Conservation (phyloP, 1,284 basidiomycete genomes). For the Xanthoconium separans region DNA sequence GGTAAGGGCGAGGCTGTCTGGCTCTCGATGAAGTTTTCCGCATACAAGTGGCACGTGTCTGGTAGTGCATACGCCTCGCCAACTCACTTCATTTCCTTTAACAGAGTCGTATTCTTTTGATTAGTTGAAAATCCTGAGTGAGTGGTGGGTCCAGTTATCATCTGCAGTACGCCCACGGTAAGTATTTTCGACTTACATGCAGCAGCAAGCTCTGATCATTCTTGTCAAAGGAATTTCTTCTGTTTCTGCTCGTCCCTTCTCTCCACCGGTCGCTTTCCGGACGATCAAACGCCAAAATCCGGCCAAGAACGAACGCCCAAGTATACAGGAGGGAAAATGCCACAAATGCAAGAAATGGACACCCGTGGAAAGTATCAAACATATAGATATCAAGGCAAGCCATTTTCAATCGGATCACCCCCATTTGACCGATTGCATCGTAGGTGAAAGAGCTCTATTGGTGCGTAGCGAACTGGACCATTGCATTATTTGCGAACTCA, state of each 20-base stretch:
- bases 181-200: slow-evolving; percentile 7
- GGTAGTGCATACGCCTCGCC: background rate
- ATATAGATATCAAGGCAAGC: slow-evolving; percentile 62
- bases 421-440: background rate
- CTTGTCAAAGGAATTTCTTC: slow-evolving; percentile 56
- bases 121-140: slow-evolving; percentile 4
- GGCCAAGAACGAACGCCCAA: slow-evolving; percentile 56
- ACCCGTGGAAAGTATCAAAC: slow-evolving; percentile 66
- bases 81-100: slow-evolving; percentile 3
- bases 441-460: slow-evolving; percentile 75
- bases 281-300: slow-evolving; percentile 42
- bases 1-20: slow-evolving; percentile 64
- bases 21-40: slow-evolving; percentile 77
- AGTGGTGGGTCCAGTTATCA: slow-evolving; percentile 54
- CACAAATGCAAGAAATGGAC: slow-evolving; percentile 76
- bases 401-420: background rate
- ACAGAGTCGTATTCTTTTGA: slow-evolving; percentile 18
- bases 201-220: background rate
- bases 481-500: slow-evolving; percentile 6
- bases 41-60: slow-evolving; percentile 67
- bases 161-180: slow-evolving; percentile 77
- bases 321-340: slow-evolving; percentile 68
- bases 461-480: slow-evolving; percentile 37
- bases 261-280: slow-evolving; percentile 69
- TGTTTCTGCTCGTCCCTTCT: slow-evolving; percentile 63